Base-by-base conservation (phyloP, 2,329 filamentous ascomycete species). In the Sporothrix globosa region DNA sequence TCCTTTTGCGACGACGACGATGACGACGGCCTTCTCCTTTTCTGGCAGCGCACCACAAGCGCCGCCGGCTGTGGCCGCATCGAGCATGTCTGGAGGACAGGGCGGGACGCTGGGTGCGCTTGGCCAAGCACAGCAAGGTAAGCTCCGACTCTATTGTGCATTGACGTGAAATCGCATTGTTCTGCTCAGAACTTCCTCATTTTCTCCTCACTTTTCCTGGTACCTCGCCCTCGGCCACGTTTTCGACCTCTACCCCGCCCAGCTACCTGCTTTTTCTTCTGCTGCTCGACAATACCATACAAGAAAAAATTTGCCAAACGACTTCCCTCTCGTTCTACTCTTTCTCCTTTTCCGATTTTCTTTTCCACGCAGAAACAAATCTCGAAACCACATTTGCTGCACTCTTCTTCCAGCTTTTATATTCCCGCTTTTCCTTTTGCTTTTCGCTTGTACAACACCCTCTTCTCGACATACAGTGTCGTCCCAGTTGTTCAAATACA, bases 21-120 rank as follows among this genome's bases (percentile, higher is more conserved):
- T 60, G 65, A 67, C 50, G 24, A 73, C 66, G 69, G 69, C 61
- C 34, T 73, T 72, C 53, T 24, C 54, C 41, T 65, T 69, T 34
- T 60, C 68, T 48, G 69, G 72, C 58, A 69, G 71, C 54, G 65
- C 69, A n/a, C 65, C 44, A 65, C 50, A 68, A 44, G 41, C 67
- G 11, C 67, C 34, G 54, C 21, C 52, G 48, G 21, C 50, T 24
- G 48, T 34, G 50, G 30, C 50, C 13, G 48, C 71, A 30, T 39
- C 53, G 27, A 56, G 53, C 65, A 44, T 69, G 67, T 44, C 48
- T 13, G 69, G 53, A 6, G 54, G 56, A 19, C 56, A 19, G 19
- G 39, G 46, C 21, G 66, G 34, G 21, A 17, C 66, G 27, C 34
- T 13, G 21, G 46, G 24, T 4, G 66, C 52, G 50, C 58, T 68